Evolutionary conservation across 2,329 filamentous ascomycete species (phyloP), one percentile per base, ranked within the genome.

Genomic region (Diaporthe ampelina): DNA sequence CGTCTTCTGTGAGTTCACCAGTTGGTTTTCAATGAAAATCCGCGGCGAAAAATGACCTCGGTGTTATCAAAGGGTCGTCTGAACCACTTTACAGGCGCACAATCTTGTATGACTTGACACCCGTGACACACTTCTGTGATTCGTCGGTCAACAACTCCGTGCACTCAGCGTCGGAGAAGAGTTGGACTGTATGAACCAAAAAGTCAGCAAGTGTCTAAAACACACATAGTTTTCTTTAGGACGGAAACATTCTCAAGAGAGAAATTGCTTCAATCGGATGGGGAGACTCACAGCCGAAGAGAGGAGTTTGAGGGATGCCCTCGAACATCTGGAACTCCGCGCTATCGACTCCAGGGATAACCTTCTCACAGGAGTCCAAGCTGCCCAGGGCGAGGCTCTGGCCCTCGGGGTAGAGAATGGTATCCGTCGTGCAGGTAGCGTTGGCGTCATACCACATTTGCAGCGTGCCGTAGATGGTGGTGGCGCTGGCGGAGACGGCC

Each of bases 361-460:
- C 43, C 29, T 11, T 4, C 11, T 37, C 43, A 15, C 61, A 67
- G 11, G 26, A 35, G 61, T 91, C 29, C 81, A 82, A 0, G 95
- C 93, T 74, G 92, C 93, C 0, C 86, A 84, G 57, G 88, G 94
- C 10, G 94, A 96, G 82, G 85, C 89, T 0, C 80, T 89, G 0
- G 94, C 63, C 63, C 63, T 40, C 45, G 3, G 45, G 63, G 45
- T 52, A 67, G 19, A 67, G 45, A 21, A 67, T 19, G 13, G 45
- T 52, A 29, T 40, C 29, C 63, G 52, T 29, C 8, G 29, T 67
- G 63, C 63, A 67, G 29, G 63, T 37, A 3, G 63, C 45, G 21
- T 37, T 52, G 21, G 24, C 45, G n/a, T 67, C 63, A 26, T 67
- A 67, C 63, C 63, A 67, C 63, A 37, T 35, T 21, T 67, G 45